Evolutionary conservation across 2,329 filamentous ascomycete species (phyloP).

Genomic region (Tolypocladium ovalisporum): DNA sequence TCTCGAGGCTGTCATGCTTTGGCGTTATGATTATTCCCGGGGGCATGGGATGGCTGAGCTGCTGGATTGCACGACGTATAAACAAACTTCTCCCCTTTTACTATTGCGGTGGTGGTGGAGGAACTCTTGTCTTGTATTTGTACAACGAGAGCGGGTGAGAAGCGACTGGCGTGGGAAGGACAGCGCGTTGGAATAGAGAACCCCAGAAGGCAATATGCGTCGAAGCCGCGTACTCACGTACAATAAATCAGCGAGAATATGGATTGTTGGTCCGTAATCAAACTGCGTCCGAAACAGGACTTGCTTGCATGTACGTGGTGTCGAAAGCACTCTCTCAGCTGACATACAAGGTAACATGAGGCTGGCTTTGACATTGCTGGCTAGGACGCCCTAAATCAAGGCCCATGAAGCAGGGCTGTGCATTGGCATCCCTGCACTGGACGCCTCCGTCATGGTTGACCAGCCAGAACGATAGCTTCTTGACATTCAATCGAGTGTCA

Average conservation of each 20-base stretch:
- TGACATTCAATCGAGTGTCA: too few species aligned
- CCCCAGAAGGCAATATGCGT: neutral
- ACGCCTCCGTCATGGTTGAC: neutral
- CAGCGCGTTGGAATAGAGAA: neutral
- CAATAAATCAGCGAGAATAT: neutral
- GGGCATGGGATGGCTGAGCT: neutral
- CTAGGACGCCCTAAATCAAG: neutral
- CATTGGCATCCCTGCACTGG: neutral
- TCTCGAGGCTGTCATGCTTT: slow-evolving; percentile 1
- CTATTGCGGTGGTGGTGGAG: neutral
- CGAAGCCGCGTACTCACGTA: neutral
- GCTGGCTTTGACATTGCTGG: neutral
- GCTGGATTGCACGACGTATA: neutral
- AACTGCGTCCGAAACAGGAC: neutral
- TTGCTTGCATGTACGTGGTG: neutral
- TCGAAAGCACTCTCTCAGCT: neutral
- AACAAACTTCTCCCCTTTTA: neutral
- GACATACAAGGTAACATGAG: neutral
- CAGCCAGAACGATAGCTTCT: neutral
- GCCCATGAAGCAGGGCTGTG: neutral
- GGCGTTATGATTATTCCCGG: slow-evolving; percentile 3
- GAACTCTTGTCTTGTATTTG: neutral
- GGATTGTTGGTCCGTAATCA: neutral
- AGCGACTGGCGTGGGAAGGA: neutral
- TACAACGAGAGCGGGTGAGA: neutral